Base-by-base conservation (phyloP, 2,329 filamentous ascomycete genomes). In the Blumeriella jaapii region DNA sequence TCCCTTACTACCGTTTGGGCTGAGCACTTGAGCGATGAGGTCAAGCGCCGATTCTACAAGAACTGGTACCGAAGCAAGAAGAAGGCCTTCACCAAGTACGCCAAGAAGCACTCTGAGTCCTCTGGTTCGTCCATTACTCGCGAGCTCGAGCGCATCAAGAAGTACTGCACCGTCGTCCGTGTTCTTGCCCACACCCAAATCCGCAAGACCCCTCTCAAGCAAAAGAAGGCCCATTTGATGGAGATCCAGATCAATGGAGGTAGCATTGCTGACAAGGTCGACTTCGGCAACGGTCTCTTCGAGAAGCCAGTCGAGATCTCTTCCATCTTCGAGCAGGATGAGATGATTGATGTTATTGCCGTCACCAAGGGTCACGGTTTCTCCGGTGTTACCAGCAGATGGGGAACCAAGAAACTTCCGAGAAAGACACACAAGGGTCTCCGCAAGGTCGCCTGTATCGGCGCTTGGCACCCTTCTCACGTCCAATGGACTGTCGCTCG, bases 41-140 rank as follows among this genome's bases (percentile, higher is more conserved):
- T 98, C 68, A 94, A 94, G 82, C 84, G 91, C 61, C 84, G 91
- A 64, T 98, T 98, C 85, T 98, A 98, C 84, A 96, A 96, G 86
- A 98, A 98, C 82, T 98, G 91, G 91, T 98, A 98, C 83, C 94
- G 94, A 82, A 86, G 79, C 78, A 98, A 98, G 87, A 96, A 95
- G 85, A 98, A 98, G 89, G 91, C 91, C 48, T 98, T 98, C 76
- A 98, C 91, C 77, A 95, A 93, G 77, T 98, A 98, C 72, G 85
- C 91, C 74, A 98, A 96, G 85, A 89, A 93, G 80, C 85, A 96
- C 81, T 86, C 89, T 50, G 89, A 96, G 74, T 80, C 69, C 72
- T 82, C 67, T 68, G 87, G 85, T 59, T 71, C 83, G 56, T 86
- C 84, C 60, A 82, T 96, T 73, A 86, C 82, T 67, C 83, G 84